Conservation (phyloP, 179 eudicot genomes). For the Spinacia oleracea region DNA sequence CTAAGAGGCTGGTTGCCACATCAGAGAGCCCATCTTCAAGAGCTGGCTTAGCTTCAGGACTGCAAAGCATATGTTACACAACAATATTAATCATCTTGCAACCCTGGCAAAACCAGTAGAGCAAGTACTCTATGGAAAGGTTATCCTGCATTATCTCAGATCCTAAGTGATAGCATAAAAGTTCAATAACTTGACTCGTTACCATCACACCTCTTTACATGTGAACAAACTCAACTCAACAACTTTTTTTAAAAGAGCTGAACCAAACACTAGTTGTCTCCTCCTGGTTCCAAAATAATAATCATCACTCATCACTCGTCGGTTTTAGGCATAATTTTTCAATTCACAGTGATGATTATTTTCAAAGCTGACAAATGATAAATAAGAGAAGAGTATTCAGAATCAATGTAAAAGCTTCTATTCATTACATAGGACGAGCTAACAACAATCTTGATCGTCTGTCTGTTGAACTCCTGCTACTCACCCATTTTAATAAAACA, state of each 20-base stretch:
- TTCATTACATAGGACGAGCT: not conserved
- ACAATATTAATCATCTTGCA: constrained; percentile 7
- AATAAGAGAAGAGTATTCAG: not conserved
- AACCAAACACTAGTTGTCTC: not conserved
- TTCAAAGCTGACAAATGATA: not conserved
- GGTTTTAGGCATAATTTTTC: not conserved
- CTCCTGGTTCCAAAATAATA: not conserved
- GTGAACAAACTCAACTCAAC: not conserved
- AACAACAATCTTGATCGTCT: not conserved
- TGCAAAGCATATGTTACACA: constrained; percentile 29
- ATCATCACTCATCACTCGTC: not conserved
- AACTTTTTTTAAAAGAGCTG: not conserved
- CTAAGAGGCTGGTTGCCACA: constrained; percentile 62
- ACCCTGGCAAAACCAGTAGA: not conserved
- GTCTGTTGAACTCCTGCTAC: not conserved
- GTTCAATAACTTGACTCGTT: not conserved
- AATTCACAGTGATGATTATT: not conserved
- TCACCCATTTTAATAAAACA: not conserved
- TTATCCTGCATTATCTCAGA: not conserved
- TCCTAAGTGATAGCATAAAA: not conserved
- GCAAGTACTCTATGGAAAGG: not conserved
- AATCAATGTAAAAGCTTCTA: not conserved
- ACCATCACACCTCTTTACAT: not conserved
- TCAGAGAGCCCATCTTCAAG: constrained; percentile 77
- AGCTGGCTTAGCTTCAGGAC: constrained; percentile 74